These are phyloP conservation scores for Colletotrichum phormii DNA, from an alignment of 2,329 filamentous ascomycete genomes.

Conservation along the genomic window DNA sequence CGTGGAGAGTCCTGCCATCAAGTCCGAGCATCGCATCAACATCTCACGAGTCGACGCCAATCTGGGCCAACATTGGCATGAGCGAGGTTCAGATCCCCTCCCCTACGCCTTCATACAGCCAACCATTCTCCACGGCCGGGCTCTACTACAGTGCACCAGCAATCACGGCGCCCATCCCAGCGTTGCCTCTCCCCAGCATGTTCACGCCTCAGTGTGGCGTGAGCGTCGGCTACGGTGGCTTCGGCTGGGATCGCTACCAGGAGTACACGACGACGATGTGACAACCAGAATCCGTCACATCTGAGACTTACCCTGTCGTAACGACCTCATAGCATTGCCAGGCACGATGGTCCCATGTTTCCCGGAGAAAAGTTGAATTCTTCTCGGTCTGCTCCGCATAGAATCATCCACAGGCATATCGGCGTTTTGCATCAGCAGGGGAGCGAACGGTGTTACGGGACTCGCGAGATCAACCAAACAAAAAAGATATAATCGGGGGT, in stretches of 20 bases:
- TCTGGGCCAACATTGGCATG: slow-evolving; percentile 85
- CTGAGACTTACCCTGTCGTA: slow-evolving; percentile 59
- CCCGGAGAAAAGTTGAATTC: slow-evolving; percentile 44
- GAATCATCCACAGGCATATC: slow-evolving; percentile 50
- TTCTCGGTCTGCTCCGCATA: slow-evolving; percentile 41
- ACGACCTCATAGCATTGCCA: slow-evolving; percentile 57
- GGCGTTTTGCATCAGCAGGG: slow-evolving; percentile 56
- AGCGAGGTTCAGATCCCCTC: slow-evolving; percentile 81
- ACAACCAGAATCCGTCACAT: slow-evolving; percentile 67
- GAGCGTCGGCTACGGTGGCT: slow-evolving; percentile 79
- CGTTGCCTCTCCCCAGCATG: slow-evolving; percentile 87
- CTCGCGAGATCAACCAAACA: slow-evolving; percentile 50
- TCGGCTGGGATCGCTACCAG: slow-evolving; percentile 88
- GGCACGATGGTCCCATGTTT: slow-evolving; percentile 44
- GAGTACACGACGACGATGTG: slow-evolving; percentile 91
- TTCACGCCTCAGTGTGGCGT: slow-evolving; percentile 87
- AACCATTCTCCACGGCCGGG: slow-evolving; percentile 78
- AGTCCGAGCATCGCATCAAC: slow-evolving; percentile 82
- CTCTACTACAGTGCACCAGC: slow-evolving; percentile 86
- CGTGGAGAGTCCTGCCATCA: slow-evolving; percentile 92
- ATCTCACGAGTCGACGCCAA: slow-evolving; percentile 76
- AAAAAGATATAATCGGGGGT: slow-evolving; percentile 39
- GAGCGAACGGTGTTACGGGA: slow-evolving; percentile 53
- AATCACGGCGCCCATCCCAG: slow-evolving; percentile 78
- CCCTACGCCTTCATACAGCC: slow-evolving; percentile 82